phyloP scores from a whole-genome alignment of 108 stramenopile species.

The Nannochloropsis oceanica region DNA sequence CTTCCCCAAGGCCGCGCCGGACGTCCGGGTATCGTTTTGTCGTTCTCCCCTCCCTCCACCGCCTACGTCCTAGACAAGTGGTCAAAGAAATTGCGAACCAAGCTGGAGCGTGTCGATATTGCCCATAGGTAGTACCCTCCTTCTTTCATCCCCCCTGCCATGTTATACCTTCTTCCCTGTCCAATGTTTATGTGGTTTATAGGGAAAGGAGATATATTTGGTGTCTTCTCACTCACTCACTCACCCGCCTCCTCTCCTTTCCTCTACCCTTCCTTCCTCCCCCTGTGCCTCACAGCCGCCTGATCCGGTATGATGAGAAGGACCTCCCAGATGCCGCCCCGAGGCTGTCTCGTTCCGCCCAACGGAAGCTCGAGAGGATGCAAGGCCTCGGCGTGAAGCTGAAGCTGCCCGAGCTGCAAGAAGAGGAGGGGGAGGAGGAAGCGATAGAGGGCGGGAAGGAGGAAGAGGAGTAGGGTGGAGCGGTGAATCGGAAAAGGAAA shows the following conservation, averaged over 20 bases:
- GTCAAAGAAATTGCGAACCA: conserved; percentile 8
- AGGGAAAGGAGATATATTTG: too few relatives aligned
- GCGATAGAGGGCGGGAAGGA: not conserved
- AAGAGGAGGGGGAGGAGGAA: not conserved
- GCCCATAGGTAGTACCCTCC: not conserved
- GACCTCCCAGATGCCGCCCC: not conserved
- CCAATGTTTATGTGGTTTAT: too few relatives aligned
- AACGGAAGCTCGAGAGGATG: not conserved
- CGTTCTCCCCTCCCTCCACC: conserved; percentile 25
- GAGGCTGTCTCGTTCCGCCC: not conserved
- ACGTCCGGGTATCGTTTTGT: conserved; percentile 30
- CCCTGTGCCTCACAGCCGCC: not conserved
- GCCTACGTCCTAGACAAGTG: conserved; percentile 30
- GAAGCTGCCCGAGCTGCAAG: not conserved
- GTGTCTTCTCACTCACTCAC: not conserved
- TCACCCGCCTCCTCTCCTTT: not conserved
- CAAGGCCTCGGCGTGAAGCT: not conserved
- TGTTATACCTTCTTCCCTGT: too few relatives aligned
- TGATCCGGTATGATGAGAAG: not conserved
- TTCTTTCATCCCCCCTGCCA: too few relatives aligned
- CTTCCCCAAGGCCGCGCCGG: conserved; percentile 23
- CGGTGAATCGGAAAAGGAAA: not conserved
- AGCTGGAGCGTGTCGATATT: conserved; percentile 16
- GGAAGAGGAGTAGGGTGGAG: not conserved
- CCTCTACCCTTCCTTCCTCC: not conserved